Base-by-base conservation (phyloP, 306 rosid species). In the Potentilla sterilis region DNA sequence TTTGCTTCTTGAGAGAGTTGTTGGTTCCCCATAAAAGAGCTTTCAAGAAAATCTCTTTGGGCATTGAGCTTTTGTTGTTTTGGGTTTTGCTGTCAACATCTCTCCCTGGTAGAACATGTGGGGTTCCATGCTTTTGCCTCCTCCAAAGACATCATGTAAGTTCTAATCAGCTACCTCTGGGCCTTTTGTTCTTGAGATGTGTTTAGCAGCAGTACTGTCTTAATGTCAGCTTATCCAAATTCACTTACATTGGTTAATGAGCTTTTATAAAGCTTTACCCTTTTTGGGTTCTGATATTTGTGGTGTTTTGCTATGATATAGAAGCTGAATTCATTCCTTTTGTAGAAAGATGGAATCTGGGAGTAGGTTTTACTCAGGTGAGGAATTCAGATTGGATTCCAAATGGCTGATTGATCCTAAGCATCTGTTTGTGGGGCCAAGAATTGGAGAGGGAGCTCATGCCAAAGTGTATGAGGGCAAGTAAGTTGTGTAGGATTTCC, bases 401-500 rank as follows among this genome's bases (percentile, higher is more conserved):
- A 91, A 90, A 75, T 94, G 96, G 93, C 78, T 89, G 41, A 75
- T 94, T 88, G 96, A 91, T 85, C 97, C 97, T 62, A 83, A 86
- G 43, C 92, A 82, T 73, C 90, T 91, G 12, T 90, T 82, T 78
- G 98, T 94, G 40, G 98, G 97, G 22, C 97, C 98, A 19, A 81
- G 87, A 79, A 88, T 94, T 87, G 96, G 97, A 52, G 98, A 94
- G 43, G 97, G 98, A 69, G 97, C 97, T 85, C 98, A 94, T 85
- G 98, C 95, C 70, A 94, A 86, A 88, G 97, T 94, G 51, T 94
- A 91, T 0, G 91, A 94, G 89, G 98, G 97, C 78, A 94, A 94
- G 97, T 91, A 86, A 86, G 98, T 82, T 80, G 63, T 9, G 24
- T 37, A 59, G 52, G 52, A 40, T 34, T 55, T 38, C 34, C 70